Conservation (phyloP, 73 alveolate species). For the Symbiodinium natans region DNA sequence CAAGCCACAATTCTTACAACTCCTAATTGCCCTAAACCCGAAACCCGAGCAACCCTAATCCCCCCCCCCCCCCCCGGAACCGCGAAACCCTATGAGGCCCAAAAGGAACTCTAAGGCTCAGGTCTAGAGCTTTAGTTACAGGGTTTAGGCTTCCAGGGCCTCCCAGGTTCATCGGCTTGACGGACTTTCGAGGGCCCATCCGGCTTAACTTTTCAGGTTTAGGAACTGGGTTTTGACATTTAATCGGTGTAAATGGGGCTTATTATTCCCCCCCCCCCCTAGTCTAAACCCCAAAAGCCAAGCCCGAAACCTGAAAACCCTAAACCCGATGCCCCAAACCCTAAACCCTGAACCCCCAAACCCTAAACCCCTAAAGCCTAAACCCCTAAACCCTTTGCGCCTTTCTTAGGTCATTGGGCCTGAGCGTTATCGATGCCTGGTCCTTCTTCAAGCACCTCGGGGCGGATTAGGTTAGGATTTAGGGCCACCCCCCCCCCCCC, state of each 20-base stretch:
- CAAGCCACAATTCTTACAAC: too few relatives aligned
- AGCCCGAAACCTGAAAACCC: neutral
- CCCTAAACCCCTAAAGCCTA: neutral
- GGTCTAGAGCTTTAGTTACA: too few relatives aligned
- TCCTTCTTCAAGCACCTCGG: constrained; percentile 7
- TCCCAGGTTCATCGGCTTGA: neutral
- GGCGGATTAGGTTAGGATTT: neutral
- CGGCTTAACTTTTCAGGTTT: too few relatives aligned
- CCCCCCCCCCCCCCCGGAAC: too few relatives aligned
- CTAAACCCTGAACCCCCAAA: neutral
- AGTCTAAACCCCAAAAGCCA: neutral
- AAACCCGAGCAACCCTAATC: too few relatives aligned
- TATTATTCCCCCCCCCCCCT: too few relatives aligned
- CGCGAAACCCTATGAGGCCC: too few relatives aligned
- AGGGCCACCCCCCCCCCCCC: too few relatives aligned
- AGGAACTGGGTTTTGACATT: too few relatives aligned
- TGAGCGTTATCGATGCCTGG: neutral
- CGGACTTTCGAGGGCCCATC: neutral
- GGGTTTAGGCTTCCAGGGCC: neutral
- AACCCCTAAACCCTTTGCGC: neutral
- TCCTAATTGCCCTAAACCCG: too few relatives aligned
- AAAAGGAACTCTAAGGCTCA: too few relatives aligned
- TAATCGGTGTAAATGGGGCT: too few relatives aligned
- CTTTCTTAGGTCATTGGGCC: neutral
- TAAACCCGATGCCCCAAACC: neutral